phyloP scores from a whole-genome alignment of 2,329 filamentous ascomycete species.

The Cephalotrichum gorgonifer region DNA sequence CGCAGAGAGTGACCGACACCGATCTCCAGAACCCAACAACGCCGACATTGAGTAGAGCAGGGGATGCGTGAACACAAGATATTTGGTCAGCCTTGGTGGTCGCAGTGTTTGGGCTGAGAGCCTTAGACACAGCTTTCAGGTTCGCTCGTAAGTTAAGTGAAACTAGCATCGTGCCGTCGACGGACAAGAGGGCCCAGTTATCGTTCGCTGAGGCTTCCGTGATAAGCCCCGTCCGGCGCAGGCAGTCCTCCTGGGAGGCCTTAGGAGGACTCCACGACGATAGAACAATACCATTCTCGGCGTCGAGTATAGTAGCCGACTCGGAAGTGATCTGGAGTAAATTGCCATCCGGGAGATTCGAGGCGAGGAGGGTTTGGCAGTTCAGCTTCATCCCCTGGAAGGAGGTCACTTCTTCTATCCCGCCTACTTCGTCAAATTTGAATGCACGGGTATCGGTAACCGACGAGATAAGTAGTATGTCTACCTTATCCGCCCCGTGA shows the following conservation, averaged over 20 bases:
- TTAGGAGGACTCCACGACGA: constrained; percentile 46
- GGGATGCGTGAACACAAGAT: constrained; percentile 70
- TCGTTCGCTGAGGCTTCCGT: constrained; percentile 70
- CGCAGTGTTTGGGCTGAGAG: constrained; percentile 33
- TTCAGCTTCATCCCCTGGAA: constrained; percentile 63
- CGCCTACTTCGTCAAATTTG: constrained; percentile 60
- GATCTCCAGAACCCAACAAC: constrained; percentile 82
- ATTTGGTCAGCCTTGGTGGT: constrained; percentile 57
- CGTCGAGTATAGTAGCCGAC: constrained; percentile 51
- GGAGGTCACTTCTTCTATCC: constrained; percentile 75
- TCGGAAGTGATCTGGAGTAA: constrained; percentile 68
- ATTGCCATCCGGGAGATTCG: constrained; percentile 51
- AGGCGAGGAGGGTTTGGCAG: constrained; percentile 60
- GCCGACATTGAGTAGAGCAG: constrained; percentile 52
- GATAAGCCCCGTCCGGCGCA: constrained; percentile 35
- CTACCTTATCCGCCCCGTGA: constrained; percentile 35
- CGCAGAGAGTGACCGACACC: constrained; percentile 67
- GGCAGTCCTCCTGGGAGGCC: constrained; percentile 27
- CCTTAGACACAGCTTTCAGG: constrained; percentile 46
- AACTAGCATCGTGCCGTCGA: constrained; percentile 63
- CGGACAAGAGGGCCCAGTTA: constrained; percentile 59
- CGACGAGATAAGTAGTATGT: constrained; percentile 72
- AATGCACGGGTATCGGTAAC: constrained; percentile 79
- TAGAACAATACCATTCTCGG: constrained; percentile 41
- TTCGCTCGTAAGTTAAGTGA: constrained; percentile 54